phyloP scores from a whole-genome alignment of 2,329 filamentous ascomycete species.

The Alternaria gaisen region DNA sequence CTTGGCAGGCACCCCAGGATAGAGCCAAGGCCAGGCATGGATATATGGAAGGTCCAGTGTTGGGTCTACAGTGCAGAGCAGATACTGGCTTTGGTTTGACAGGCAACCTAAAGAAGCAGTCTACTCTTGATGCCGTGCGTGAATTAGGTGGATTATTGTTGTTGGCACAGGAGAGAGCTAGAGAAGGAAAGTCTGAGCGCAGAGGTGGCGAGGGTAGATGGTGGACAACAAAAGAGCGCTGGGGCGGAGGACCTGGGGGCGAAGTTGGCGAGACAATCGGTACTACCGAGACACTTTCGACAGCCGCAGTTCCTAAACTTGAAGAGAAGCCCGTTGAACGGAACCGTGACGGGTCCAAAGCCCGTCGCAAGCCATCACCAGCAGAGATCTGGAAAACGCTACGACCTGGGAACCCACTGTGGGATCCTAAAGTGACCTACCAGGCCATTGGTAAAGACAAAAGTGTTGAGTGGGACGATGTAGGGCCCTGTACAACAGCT shows the following conservation, averaged over 20 bases:
- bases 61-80: slow-evolving; percentile 64
- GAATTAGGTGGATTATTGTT: slow-evolving; percentile 67
- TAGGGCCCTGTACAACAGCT: slow-evolving; percentile 47
- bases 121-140: slow-evolving; percentile 62
- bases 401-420: slow-evolving; percentile 60
- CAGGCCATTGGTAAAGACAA: slow-evolving; percentile 64
- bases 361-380: slow-evolving; percentile 55
- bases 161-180: slow-evolving; percentile 67
- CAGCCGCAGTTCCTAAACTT: slow-evolving; percentile 39
- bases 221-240: slow-evolving; percentile 66
- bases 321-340: slow-evolving; percentile 48
- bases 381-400: slow-evolving; percentile 63
- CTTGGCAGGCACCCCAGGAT: slow-evolving; percentile 63
- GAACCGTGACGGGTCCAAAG: slow-evolving; percentile 39
- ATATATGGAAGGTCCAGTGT: slow-evolving; percentile 65
- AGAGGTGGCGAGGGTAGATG: slow-evolving; percentile 66
- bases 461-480: slow-evolving; percentile 62
- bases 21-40: slow-evolving; percentile 62
- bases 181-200: slow-evolving; percentile 61
- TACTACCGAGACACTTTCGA: slow-evolving; percentile 32
- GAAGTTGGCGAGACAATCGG: slow-evolving; percentile 51
- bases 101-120: slow-evolving; percentile 41
- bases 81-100: slow-evolving; percentile 62
- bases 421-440: slow-evolving; percentile 66
- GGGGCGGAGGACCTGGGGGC: slow-evolving; percentile 63